Evolutionary conservation across 345 rosid genomes (phyloP).

Genomic region (Hibiscus mutabilis): DNA sequence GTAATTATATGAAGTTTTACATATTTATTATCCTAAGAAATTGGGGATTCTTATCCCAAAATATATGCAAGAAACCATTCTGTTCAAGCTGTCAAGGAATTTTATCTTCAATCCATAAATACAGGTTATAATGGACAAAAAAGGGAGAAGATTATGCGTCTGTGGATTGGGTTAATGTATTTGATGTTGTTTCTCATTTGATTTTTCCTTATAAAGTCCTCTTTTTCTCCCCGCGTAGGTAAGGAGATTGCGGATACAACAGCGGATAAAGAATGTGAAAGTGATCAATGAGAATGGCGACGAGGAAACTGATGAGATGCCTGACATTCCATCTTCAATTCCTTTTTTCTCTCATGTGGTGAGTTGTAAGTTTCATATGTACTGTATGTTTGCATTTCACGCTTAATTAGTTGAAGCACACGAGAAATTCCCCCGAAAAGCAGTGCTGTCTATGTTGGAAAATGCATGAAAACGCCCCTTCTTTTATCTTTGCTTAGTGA

Average conservation of each 20-base stretch:
- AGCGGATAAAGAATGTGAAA: conserved; percentile 54
- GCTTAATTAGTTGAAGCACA: background rate
- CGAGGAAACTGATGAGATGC: conserved; percentile 75
- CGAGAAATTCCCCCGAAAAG: background rate
- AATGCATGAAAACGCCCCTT: background rate
- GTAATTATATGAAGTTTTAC: conserved; percentile 18
- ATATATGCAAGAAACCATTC: background rate
- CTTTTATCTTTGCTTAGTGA: background rate
- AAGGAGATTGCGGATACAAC: conserved; percentile 81
- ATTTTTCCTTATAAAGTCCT: background rate
- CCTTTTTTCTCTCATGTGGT: conserved; percentile 81
- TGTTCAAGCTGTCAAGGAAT: too few relatives aligned
- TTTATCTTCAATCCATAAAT: background rate
- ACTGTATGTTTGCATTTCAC: background rate
- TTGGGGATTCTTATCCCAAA: background rate
- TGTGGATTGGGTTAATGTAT: background rate
- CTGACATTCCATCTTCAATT: conserved; percentile 84
- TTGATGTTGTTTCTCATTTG: background rate
- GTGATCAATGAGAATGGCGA: conserved; percentile 23
- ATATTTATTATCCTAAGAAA: background rate
- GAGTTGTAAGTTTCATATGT: conserved; percentile 14
- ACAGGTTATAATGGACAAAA: background rate
- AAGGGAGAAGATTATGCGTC: background rate
- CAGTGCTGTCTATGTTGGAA: background rate
- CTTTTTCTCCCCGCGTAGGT: conserved; percentile 25